These are phyloP conservation scores for Colletotrichum cereale DNA, from an alignment of 2,329 filamentous ascomycete genomes.

Conservation along the genomic window DNA sequence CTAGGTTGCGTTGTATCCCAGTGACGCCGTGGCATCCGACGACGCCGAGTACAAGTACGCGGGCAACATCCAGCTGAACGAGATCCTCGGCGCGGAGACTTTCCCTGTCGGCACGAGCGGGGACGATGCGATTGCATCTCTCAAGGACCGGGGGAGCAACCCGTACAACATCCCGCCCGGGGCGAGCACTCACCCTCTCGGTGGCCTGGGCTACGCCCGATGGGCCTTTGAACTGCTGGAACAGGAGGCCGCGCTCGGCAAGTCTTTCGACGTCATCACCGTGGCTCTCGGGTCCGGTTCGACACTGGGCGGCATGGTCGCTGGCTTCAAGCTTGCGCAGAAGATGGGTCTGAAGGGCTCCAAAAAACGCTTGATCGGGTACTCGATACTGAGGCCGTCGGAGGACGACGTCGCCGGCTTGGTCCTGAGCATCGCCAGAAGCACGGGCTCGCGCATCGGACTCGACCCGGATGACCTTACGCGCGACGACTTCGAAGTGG, in stretches of 20 bases:
- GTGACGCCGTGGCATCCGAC: not conserved
- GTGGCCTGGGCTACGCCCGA: constrained; percentile 73
- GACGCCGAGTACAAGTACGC: constrained; percentile 33
- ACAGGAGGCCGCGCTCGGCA: constrained; percentile 66
- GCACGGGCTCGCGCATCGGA: constrained; percentile 21
- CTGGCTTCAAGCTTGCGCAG: constrained; percentile 72
- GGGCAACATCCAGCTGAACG: constrained; percentile 43
- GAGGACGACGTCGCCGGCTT: not conserved
- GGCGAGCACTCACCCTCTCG: constrained; percentile 72
- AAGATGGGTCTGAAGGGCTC: constrained; percentile 43
- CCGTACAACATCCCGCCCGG: constrained; percentile 75
- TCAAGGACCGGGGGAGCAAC: constrained; percentile 58
- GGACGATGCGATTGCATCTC: not conserved
- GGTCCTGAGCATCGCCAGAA: constrained; percentile 26
- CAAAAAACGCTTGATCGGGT: constrained; percentile 25
- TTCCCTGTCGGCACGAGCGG: constrained; percentile 26
- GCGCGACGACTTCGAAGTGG: constrained; percentile 36
- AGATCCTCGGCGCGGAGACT: constrained; percentile 41
- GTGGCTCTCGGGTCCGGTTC: constrained; percentile 75
- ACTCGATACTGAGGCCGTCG: constrained; percentile 5
- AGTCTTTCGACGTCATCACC: constrained; percentile 71
- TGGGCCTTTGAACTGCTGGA: constrained; percentile 73
- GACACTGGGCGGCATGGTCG: constrained; percentile 75
- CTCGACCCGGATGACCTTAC: constrained; percentile 18
- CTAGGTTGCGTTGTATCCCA: constrained; percentile 30